These are phyloP conservation scores for Hyphodiscus hymeniophilus DNA, from an alignment of 495 filamentous ascomycete genomes.

Conservation along the genomic window DNA sequence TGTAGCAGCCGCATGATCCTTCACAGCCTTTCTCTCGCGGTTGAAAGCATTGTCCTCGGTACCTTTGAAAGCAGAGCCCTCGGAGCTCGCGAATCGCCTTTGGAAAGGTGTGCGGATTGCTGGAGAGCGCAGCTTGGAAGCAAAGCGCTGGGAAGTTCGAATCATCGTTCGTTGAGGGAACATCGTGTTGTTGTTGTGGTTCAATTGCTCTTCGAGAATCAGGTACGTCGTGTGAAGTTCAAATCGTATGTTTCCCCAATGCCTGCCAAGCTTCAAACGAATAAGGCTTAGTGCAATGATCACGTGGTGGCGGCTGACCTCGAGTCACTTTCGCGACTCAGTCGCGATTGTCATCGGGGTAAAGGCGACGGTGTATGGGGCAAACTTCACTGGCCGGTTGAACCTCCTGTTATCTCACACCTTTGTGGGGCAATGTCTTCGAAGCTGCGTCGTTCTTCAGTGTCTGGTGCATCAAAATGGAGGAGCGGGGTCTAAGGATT, in stretches of 20 bases:
- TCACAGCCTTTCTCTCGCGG: conserved; percentile 72
- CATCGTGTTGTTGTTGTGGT: conserved; percentile 40
- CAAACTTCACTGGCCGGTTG: too few relatives aligned
- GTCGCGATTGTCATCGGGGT: conserved; percentile 1
- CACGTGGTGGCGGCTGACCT: conserved; percentile 11
- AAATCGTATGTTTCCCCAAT: conserved; percentile 9
- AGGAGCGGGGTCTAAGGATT: conserved; percentile 51
- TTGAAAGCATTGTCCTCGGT: conserved; percentile 76
- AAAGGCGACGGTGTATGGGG: too few relatives aligned
- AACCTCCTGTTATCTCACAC: too few relatives aligned
- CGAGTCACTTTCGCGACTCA: conserved; percentile 6
- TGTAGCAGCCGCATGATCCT: conserved; percentile 74
- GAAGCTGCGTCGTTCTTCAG: not conserved
- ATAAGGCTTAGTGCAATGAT: not conserved
- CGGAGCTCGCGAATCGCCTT: conserved; percentile 62
- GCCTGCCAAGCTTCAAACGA: too few relatives aligned
- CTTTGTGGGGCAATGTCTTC: not conserved
- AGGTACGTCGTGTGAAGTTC: conserved; percentile 4
- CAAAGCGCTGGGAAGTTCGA: conserved; percentile 50
- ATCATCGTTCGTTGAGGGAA: conserved; percentile 52
- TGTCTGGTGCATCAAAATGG: conserved; percentile 1
- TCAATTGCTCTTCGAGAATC: conserved; percentile 11
- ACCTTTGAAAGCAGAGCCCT: conserved; percentile 35
- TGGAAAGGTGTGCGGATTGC: conserved; percentile 50
- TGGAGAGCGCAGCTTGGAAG: conserved; percentile 45